Base-by-base conservation (phyloP, 192 early-diverging fungal genomes). In the Backusella liffmaniae region DNA sequence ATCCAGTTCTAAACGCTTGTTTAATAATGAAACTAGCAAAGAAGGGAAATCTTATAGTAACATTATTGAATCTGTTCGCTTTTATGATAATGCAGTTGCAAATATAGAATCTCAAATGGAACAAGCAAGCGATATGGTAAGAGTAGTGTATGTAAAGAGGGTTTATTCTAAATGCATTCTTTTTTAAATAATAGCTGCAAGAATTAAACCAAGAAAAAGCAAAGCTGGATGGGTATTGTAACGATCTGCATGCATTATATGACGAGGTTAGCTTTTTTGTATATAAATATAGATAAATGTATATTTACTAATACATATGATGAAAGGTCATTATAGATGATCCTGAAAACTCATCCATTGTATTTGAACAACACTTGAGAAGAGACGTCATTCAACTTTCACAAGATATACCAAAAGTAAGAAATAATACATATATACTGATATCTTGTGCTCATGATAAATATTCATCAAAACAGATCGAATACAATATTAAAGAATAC, bases 321-420 rank as follows among this genome's bases (percentile, higher is more conserved):
- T 26, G 26, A 26, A 26, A 62, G 56, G 78, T 69, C 7, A 29
- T 73, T 4, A 67, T 67, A 41, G 35, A 56, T 13, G 74, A 71
- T 21, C 44, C 73, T 10, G 34, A 66, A 29, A 49, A 75, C 37
- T 9, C 56, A 62, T 62, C 56, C 0, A 29, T 62, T 62, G 35
- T 67, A 4, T 65, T 75, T 15, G 78, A 79, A 30, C 69, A 75
- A 18, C 78, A 75, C 36, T 53, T 75, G 6, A 75, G 71, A 75
- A 70, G 44, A n/a, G 74, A 80, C 35, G 79, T 80, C 0, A 32
- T 46, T 13, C 65, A 72, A 5, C 46, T 80, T 10, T 62, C 66
- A 37, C 59, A 23, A n/a, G 66, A 72, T 10, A 80, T 80, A 30
- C 79, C 79, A 69, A 65, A 72, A 34, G 78, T 79, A 79, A 67